Evolutionary conservation across 2,329 filamentous ascomycete genomes (phyloP), one percentile per base, ranked within the genome.

Genomic region (Talaromyces atroroseus): DNA sequence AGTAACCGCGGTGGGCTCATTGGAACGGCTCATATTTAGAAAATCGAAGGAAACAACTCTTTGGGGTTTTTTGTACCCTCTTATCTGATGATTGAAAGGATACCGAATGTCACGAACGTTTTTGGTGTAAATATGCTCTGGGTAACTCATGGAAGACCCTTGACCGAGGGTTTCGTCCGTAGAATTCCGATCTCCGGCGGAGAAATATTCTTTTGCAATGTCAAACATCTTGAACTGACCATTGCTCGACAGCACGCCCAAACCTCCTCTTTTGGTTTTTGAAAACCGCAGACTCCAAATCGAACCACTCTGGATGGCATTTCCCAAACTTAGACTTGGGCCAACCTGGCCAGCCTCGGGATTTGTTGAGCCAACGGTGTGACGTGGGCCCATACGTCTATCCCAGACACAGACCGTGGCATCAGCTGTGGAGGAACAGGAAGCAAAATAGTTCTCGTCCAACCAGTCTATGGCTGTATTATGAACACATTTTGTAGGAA

Each of bases 391-490:
- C 56, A 74, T 72, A 52, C 84, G 79, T 54, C 80, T 78, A 64
- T 87, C 84, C 84, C 84, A 87, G 5, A 86, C 75, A 57, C 79
- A 83, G 42, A 86, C 78, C 2, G 78, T 78, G 18, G 82, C 78
- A 59, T 85, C 82, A 48, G 78, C 80, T 0, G 76, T 72, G 2
- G 81, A 76, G 48, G 67, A 66, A 48, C 81, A 82, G 14, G 83
- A 85, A 4, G 83, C 78, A 62, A 87, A 83, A 64, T 84, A 85
- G 56, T 86, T 85, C 64, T 86, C 81, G 64, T 86, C 83, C 50
- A 82, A 68, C 59, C 81, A 82, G 67, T 87, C 82, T 59, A 86
- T 82, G 6, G 83, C 80, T 56, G 86, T 73, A 60, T 85, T 85
- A 65, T 86, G 80, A 8, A 86, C 83, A 62, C 83, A 82, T 16